Conservation (phyloP, 2,329 filamentous ascomycete genomes). For the Talaromyces funiculosus region DNA sequence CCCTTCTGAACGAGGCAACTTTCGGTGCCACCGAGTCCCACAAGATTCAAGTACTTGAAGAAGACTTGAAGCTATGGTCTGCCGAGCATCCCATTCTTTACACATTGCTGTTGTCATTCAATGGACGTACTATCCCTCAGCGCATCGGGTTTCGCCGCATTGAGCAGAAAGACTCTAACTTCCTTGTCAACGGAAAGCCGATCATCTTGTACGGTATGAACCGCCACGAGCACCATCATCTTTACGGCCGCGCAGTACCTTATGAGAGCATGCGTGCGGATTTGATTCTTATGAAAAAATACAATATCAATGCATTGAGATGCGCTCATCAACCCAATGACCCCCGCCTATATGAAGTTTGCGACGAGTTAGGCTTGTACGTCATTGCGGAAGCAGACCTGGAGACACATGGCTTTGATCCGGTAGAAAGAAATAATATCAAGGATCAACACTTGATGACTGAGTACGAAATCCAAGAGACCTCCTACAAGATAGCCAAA, state of each 20-base stretch:
- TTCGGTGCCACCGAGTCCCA: conserved; percentile 14
- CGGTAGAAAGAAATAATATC: conserved; percentile 42
- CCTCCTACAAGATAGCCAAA: conserved; percentile 34
- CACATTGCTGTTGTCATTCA: conserved; percentile 33
- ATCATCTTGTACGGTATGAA: conserved; percentile 63
- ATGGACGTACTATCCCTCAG: conserved; percentile 40
- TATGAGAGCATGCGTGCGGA: conserved; percentile 57
- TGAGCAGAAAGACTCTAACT: conserved; percentile 49
- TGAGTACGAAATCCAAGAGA: conserved; percentile 55
- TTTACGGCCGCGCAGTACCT: conserved; percentile 58
- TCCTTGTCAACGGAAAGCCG: conserved; percentile 55
- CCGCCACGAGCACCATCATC: conserved; percentile 65
- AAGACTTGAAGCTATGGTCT: conserved; percentile 59
- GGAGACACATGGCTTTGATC: conserved; percentile 32
- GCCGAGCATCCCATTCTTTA: conserved; percentile 62
- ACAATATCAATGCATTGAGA: conserved; percentile 67
- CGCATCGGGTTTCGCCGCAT: conserved; percentile 59
- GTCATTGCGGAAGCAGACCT: conserved; percentile 35
- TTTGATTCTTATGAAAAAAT: conserved; percentile 61
- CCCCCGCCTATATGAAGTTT: conserved; percentile 26
- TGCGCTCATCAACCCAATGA: conserved; percentile 60
- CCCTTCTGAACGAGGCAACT: conserved; percentile 10
- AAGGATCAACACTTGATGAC: conserved; percentile 53
- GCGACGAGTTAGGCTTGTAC: conserved; percentile 33
- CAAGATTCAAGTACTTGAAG: conserved; percentile 37